Conservation (phyloP, 1,284 basidiomycete genomes). For the Neolentinus lepideus region DNA sequence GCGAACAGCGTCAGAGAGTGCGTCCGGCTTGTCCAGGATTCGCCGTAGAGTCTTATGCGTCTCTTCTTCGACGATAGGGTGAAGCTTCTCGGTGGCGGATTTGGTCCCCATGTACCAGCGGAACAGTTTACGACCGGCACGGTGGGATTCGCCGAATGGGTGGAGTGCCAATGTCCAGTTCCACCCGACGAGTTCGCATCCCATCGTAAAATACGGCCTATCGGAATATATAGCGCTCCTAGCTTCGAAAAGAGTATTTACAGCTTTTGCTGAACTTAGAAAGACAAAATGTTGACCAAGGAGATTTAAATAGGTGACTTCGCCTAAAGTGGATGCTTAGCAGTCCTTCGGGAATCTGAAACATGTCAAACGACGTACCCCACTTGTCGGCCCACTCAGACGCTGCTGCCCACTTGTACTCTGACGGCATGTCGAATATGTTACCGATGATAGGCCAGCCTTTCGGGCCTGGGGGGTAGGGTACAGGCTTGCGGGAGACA, state of each 20-base stretch:
- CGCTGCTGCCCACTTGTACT: constrained; percentile 31
- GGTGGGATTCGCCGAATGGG: constrained; percentile 55
- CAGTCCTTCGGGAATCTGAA: not conserved
- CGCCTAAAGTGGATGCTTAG: constrained; percentile 2
- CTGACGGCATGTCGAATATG: constrained; percentile 32
- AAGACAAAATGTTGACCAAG: constrained; percentile 6
- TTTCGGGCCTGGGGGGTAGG: constrained; percentile 32
- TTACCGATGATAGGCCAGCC: constrained; percentile 35
- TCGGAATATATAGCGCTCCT: constrained; percentile 1
- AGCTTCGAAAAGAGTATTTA: not conserved
- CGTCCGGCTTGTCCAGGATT: not conserved
- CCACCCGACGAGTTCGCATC: constrained; percentile 41
- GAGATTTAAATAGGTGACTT: constrained; percentile 4
- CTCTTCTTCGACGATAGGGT: constrained; percentile 8
- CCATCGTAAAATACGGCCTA: not conserved
- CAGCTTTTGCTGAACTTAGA: not conserved
- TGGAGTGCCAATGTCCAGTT: constrained; percentile 52
- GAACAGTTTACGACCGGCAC: constrained; percentile 52
- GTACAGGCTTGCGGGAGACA: not conserved
- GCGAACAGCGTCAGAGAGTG: not conserved
- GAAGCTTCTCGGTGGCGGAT: constrained; percentile 40
- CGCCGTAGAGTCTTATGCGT: not conserved
- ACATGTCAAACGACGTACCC: constrained; percentile 22
- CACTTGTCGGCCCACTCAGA: constrained; percentile 33
- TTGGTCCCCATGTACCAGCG: constrained; percentile 52